Percentiles rank a stretch among this genome's conserved stretches.
Evolutionary conservation across 1,284 basidiomycete genomes (phyloP).

Genomic region (Leccinum angustisporum): DNA sequence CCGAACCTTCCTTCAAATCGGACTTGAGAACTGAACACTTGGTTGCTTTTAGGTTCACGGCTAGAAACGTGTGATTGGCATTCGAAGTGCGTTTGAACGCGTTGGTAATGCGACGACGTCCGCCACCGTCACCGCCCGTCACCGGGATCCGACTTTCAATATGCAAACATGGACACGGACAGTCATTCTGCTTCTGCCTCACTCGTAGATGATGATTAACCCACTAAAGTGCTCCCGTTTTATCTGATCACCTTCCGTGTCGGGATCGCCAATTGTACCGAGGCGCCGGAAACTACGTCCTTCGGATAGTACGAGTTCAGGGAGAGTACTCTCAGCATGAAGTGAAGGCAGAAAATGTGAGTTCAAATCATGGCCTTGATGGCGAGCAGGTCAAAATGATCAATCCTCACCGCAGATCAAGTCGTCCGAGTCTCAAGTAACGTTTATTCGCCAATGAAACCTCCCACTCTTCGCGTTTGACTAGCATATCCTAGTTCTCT

Average conservation of each 20-base stretch:
- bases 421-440: neutral
- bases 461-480: neutral
- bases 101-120: conserved; percentile 10
- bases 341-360: conserved; percentile 7
- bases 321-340: neutral
- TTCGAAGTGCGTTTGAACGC: neutral
- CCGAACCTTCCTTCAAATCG: neutral
- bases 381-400: neutral
- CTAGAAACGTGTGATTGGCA: neutral
- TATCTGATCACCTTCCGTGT: conserved; percentile 24
- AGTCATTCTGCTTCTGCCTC: neutral
- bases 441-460: neutral
- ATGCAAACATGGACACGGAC: conserved; percentile 22
- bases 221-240: conserved; percentile 4
- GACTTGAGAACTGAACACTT: neutral
- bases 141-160: conserved; percentile 15
- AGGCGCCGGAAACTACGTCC: neutral
- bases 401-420: neutral
- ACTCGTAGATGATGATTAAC: neutral
- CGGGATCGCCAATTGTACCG: conserved; percentile 9
- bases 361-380: conserved; percentile 5
- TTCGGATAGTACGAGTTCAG: neutral
- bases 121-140: neutral
- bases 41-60: neutral
- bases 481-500: neutral